Conservation (phyloP, 768 basidiomycete genomes). For the Pleurotus cornucopiae region DNA sequence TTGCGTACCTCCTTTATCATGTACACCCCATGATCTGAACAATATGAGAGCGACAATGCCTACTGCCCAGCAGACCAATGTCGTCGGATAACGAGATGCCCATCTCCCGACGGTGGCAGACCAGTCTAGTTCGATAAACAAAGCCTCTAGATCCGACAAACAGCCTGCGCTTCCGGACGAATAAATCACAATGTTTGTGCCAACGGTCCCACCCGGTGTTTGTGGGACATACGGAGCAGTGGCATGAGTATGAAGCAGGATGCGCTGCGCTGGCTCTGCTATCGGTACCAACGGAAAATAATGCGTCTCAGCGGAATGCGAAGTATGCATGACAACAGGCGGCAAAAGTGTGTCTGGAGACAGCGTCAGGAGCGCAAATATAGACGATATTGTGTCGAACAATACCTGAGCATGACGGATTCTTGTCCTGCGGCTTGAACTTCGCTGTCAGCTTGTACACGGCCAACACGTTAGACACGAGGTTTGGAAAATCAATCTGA, state of each 20-base stretch:
- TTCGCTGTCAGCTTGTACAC: conserved; percentile 55
- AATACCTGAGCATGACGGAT: conserved; percentile 33
- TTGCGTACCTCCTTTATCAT: conserved; percentile 25
- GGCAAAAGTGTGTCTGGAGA: conserved; percentile 47
- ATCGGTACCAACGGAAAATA: conserved; percentile 48
- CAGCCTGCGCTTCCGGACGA: conserved; percentile 51
- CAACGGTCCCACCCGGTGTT: conserved; percentile 18
- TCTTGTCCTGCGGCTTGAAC: conserved; percentile 12
- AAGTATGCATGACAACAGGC: conserved; percentile 64
- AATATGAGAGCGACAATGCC: conserved; percentile 62
- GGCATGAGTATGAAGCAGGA: conserved; percentile 66
- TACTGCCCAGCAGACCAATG: conserved; percentile 67
- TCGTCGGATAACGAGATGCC: conserved; percentile 71
- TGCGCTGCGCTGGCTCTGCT: conserved; percentile 27
- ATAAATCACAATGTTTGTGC: conserved; percentile 56
- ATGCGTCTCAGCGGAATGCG: conserved; percentile 59
- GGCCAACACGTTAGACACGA: conserved; percentile 58
- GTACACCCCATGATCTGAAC: conserved; percentile 45
- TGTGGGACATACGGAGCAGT: conserved; percentile 63
- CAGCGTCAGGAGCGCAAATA: conserved; percentile 7
- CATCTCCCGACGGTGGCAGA: conserved; percentile 65
- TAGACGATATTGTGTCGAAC: neutral
- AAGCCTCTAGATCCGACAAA: conserved; percentile 23
- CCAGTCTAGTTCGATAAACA: conserved; percentile 68
- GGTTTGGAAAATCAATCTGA: conserved; percentile 45